Conservation (phyloP, 1,284 basidiomycete species). For the Vanrija humicola region DNA sequence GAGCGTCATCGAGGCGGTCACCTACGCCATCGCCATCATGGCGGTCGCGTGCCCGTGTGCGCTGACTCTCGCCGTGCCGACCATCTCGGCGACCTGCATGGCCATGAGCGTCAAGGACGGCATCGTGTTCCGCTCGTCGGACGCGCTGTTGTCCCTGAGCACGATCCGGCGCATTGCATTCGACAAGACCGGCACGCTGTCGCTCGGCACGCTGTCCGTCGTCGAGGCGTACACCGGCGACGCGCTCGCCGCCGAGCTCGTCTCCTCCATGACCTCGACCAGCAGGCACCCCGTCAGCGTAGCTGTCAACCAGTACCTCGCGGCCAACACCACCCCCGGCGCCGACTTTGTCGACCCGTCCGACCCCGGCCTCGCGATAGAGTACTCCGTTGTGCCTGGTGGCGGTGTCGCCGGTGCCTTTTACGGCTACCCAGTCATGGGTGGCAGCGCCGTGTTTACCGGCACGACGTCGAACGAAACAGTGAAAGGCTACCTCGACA, state of each 20-base stretch:
- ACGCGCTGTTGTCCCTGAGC: constrained; percentile 38
- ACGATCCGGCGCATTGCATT: constrained; percentile 49
- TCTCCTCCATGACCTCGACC: not conserved
- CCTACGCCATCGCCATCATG: constrained; percentile 51
- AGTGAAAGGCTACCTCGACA: not conserved
- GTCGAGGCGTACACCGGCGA: not conserved
- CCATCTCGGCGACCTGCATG: constrained; percentile 10
- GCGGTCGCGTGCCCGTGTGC: constrained; percentile 54
- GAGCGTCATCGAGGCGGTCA: constrained; percentile 45
- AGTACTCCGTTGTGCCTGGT: not conserved
- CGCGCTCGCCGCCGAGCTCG: not conserved
- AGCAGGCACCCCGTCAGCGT: not conserved
- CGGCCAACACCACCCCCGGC: not conserved
- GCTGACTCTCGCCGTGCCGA: constrained; percentile 27
- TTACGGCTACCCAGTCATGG: not conserved
- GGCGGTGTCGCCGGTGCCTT: not conserved
- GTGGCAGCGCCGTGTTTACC: constrained; percentile 1
- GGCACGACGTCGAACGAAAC: not conserved
- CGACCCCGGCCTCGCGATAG: not conserved
- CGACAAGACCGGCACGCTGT: constrained; percentile 54
- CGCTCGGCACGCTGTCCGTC: constrained; percentile 6
- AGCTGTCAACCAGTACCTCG: not conserved
- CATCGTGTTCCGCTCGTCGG: constrained; percentile 23
- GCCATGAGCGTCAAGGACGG: constrained; percentile 13
- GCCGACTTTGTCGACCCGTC: too few relatives aligned